Percentiles rank a stretch among this genome's conserved stretches.
phyloP scores from a whole-genome alignment of 106 monocot species.

The Agapanthus africanus region DNA sequence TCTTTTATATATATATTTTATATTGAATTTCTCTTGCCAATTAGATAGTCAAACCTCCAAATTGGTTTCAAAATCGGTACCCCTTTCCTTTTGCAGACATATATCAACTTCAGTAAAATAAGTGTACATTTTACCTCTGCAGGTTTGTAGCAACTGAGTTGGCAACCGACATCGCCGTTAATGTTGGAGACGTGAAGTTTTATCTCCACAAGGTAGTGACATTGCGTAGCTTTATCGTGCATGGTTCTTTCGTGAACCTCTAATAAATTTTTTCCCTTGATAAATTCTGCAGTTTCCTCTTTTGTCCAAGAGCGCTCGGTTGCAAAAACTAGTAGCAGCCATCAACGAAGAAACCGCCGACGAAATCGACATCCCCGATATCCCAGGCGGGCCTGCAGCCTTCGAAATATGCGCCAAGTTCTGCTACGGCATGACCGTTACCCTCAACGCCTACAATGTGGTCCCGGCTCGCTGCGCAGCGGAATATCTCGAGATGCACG shows the following conservation, averaged over 20 bases:
- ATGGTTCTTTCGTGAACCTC: background rate
- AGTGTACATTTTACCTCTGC: slow-evolving; percentile 12
- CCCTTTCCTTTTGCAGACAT: too few relatives aligned
- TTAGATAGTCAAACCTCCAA: too few relatives aligned
- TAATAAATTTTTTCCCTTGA: background rate
- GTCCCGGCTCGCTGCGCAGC: slow-evolving; percentile 71
- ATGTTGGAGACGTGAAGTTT: slow-evolving; percentile 57
- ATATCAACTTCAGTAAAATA: background rate
- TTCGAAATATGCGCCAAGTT: slow-evolving; percentile 95
- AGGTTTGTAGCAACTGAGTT: slow-evolving; percentile 66
- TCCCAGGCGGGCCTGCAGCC: slow-evolving; percentile 71
- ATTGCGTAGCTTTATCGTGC: background rate
- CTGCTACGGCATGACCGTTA: slow-evolving; percentile 81
- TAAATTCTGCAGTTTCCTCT: slow-evolving; percentile 65
- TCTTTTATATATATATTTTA: too few relatives aligned
- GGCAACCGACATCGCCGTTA: slow-evolving; percentile 56
- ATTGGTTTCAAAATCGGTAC: too few relatives aligned
- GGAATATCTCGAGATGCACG: slow-evolving; percentile 81
- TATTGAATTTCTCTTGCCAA: too few relatives aligned
- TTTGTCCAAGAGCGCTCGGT: slow-evolving; percentile 55
- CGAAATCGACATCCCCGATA: slow-evolving; percentile 62
- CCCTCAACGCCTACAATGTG: slow-evolving; percentile 92
- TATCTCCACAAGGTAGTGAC: slow-evolving; percentile 60
- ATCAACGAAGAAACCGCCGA: slow-evolving; percentile 30
- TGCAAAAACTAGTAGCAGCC: slow-evolving; percentile 57